A percentile compares a stretch with the other conserved stretches of the same genome.
Conservation (phyloP, 495 filamentous ascomycete genomes). For the Chaetomium cochliodes region DNA sequence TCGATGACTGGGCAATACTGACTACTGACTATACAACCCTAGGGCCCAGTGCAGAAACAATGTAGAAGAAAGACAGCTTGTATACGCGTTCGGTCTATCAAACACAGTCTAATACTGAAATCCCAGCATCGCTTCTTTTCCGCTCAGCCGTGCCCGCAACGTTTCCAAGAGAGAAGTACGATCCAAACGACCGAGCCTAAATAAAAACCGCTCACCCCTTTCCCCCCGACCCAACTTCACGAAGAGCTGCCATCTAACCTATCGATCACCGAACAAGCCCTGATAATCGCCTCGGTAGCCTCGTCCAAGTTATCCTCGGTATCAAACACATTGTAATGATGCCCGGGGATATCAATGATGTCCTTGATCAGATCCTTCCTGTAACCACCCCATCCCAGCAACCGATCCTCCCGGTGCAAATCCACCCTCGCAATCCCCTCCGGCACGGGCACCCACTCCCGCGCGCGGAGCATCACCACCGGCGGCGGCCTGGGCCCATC, state of each 20-base stretch:
- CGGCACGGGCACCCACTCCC: constrained; percentile 32
- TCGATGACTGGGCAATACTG: no score
- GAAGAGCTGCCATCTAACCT: not conserved
- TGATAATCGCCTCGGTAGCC: constrained; percentile 35
- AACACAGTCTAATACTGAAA: no score
- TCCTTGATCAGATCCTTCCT: constrained; percentile 36
- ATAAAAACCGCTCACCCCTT: no score
- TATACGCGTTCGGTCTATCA: no score
- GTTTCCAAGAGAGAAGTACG: not conserved
- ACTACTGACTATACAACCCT: no score
- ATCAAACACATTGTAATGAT: constrained; percentile 48
- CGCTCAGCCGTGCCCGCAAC: no score
- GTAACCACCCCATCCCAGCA: constrained; percentile 45
- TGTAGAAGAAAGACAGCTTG: no score
- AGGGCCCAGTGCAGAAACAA: no score
- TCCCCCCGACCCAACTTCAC: not conserved
- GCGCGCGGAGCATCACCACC: constrained; percentile 41
- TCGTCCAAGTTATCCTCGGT: constrained; percentile 28
- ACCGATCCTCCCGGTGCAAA: constrained; percentile 29
- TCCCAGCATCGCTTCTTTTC: no score
- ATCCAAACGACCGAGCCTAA: no score
- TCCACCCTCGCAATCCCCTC: constrained; percentile 38
- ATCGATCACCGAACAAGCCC: constrained; percentile 39
- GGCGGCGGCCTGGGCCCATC: constrained; percentile 31
- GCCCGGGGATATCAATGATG: constrained; percentile 41